phyloP scores from a whole-genome alignment of 73 alveolate genomes.

The Diophrys appendiculata region DNA sequence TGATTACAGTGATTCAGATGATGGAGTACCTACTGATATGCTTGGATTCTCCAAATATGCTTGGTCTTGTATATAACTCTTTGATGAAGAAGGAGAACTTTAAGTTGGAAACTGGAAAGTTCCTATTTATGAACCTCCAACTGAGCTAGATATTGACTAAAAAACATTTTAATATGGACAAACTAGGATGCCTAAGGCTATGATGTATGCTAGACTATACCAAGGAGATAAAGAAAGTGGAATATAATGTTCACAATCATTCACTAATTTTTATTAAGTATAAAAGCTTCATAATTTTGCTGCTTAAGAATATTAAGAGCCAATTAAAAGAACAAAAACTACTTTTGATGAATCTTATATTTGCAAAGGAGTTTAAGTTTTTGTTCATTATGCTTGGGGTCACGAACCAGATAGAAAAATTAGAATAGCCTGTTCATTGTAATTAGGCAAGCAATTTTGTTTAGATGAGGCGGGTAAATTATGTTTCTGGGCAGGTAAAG shows the following conservation, averaged over 20 bases:
- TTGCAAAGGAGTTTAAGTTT: background rate
- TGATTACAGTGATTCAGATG: background rate
- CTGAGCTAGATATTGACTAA: slow-evolving; percentile 8
- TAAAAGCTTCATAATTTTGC: slow-evolving; percentile 14
- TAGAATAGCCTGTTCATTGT: background rate
- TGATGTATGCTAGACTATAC: background rate
- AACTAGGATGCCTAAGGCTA: background rate
- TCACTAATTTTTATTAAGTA: slow-evolving; percentile 11
- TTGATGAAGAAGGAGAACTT: slow-evolving; percentile 8
- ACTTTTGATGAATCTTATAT: background rate
- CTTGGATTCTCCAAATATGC: background rate
- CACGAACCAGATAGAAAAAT: background rate
- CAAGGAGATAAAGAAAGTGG: slow-evolving; percentile 3
- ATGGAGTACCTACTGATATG: background rate
- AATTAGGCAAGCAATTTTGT: background rate
- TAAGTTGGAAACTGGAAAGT: slow-evolving; percentile 24
- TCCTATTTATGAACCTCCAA: slow-evolving; percentile 27
- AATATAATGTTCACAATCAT: slow-evolving; percentile 14
- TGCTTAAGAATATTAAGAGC: background rate
- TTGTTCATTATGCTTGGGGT: background rate
- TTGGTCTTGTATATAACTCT: background rate
- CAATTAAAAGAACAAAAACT: background rate
- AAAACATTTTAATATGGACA: background rate
- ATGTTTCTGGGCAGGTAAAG: slow-evolving; percentile 59
- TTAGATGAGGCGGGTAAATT: slow-evolving; percentile 37